A percentile compares a stretch with the other conserved stretches of the same genome.
phyloP scores from a whole-genome alignment of 805 yeast genomes.

The Starmerella stellata region DNA sequence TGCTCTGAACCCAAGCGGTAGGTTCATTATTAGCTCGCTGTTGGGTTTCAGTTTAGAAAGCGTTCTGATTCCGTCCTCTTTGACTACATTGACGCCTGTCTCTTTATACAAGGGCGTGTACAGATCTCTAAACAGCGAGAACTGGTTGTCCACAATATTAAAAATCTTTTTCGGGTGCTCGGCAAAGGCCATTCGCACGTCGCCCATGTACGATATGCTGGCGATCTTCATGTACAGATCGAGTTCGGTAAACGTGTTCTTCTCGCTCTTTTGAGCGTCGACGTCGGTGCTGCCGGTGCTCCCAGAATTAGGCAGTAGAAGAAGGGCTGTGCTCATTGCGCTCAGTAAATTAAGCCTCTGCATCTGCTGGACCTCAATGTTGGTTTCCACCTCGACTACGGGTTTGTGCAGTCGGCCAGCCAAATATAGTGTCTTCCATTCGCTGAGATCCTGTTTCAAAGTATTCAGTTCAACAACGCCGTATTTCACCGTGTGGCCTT shows the following conservation, averaged over 20 bases:
- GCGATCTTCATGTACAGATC: slow-evolving; percentile 63
- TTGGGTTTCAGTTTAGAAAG: neutral
- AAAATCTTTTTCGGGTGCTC: slow-evolving; percentile 79
- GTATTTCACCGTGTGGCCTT: slow-evolving; percentile 51
- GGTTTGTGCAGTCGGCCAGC: slow-evolving; percentile 95
- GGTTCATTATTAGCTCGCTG: slow-evolving; percentile 25
- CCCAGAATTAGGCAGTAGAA: slow-evolving; percentile 29
- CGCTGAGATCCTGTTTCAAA: slow-evolving; percentile 48
- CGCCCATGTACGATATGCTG: slow-evolving; percentile 72
- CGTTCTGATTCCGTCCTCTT: neutral
- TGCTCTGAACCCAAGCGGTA: slow-evolving; percentile 35
- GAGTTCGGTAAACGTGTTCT: slow-evolving; percentile 32
- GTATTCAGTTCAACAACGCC: slow-evolving; percentile 59
- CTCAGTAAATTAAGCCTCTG: slow-evolving; percentile 47
- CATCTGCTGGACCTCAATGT: slow-evolving; percentile 9
- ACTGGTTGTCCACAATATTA: slow-evolving; percentile 71
- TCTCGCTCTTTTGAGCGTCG: neutral
- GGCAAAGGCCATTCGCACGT: slow-evolving; percentile 68
- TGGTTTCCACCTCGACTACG: slow-evolving; percentile 50
- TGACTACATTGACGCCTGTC: slow-evolving; percentile 22
- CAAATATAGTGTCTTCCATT: slow-evolving; percentile 71
- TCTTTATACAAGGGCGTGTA: slow-evolving; percentile 47
- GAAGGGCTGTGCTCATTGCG: slow-evolving; percentile 53
- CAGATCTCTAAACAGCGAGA: slow-evolving; percentile 44
- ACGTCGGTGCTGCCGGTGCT: neutral